phyloP scores from a whole-genome alignment of 768 basidiomycete species.

The Russula sp. region DNA sequence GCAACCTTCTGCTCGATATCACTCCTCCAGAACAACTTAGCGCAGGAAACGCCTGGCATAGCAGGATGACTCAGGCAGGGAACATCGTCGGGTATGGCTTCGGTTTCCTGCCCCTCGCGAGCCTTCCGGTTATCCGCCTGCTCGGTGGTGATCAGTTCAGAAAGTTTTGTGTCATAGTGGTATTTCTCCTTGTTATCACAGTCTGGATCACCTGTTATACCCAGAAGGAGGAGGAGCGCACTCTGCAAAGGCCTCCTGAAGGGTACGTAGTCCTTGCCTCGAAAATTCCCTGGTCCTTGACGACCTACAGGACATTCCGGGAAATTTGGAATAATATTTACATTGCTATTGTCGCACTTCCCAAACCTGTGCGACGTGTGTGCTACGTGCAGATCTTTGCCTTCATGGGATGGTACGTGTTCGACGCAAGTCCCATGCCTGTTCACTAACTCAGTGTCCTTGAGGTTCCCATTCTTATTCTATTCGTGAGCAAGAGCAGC shows the following conservation, averaged over 20 bases:
- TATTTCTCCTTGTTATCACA: conserved; percentile 68
- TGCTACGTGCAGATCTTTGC: conserved; percentile 93
- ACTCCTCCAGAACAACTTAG: conserved; percentile 85
- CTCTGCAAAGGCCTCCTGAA: conserved; percentile 35
- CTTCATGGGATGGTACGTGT: conserved; percentile 86
- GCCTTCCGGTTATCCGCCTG: conserved; percentile 67
- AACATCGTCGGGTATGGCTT: conserved; percentile 94
- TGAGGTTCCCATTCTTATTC: conserved; percentile 92
- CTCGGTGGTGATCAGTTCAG: conserved; percentile 92
- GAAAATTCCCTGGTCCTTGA: conserved; percentile 11
- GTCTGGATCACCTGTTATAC: conserved; percentile 85
- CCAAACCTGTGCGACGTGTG: conserved; percentile 77
- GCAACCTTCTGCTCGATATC: conserved; percentile 90
- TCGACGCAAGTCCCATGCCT: not conserved
- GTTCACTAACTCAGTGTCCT: conserved; percentile 9
- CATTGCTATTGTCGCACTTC: conserved; percentile 63
- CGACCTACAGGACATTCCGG: conserved; percentile 41
- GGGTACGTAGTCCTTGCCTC: conserved; percentile 14
- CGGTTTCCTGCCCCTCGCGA: conserved; percentile 83
- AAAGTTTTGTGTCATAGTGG: conserved; percentile 87
- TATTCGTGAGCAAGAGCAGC: conserved; percentile 52
- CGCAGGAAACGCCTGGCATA: conserved; percentile 96
- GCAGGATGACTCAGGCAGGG: conserved; percentile 93
- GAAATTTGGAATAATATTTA: conserved; percentile 78
- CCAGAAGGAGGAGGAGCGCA: conserved; percentile 72